phyloP scores from a whole-genome alignment of 2,329 filamentous ascomycete species.

The Berkeleyomyces basicola region DNA sequence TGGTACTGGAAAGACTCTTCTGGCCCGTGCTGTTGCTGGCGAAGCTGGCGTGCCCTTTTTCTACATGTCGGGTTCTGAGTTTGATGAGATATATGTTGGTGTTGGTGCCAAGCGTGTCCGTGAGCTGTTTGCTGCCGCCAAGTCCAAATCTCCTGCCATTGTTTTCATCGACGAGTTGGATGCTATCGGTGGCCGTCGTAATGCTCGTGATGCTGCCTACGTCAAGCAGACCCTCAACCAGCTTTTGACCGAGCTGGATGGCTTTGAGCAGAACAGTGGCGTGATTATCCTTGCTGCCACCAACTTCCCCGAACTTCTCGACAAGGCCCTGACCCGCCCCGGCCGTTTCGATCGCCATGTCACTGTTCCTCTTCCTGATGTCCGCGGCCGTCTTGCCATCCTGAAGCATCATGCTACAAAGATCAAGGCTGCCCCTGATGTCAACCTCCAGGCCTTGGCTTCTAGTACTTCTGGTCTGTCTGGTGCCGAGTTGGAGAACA shows the following conservation, averaged over 20 bases:
- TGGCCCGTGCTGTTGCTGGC: constrained; percentile 87
- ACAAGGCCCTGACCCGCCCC: constrained; percentile 85
- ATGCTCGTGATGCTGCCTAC: constrained; percentile 83
- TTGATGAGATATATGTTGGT: constrained; percentile 95
- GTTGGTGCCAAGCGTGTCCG: constrained; percentile 93
- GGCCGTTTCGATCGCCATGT: constrained; percentile 94
- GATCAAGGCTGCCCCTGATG: constrained; percentile 62
- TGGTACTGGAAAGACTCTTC: constrained; percentile 90
- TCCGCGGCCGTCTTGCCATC: constrained; percentile 82
- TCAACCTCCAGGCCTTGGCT: constrained; percentile 71
- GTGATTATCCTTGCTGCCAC: constrained; percentile 94
- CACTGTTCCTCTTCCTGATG: constrained; percentile 74
- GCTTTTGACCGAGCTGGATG: constrained; percentile 88
- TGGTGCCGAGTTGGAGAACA: constrained; percentile 88
- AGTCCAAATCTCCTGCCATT: constrained; percentile 75
- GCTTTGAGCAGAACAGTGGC: constrained; percentile 85
- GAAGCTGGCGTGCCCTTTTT: constrained; percentile 98
- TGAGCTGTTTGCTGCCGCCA: constrained; percentile 73
- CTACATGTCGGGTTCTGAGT: constrained; percentile 99
- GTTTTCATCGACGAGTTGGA: constrained; percentile 92
- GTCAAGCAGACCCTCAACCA: constrained; percentile 97
- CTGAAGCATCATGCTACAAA: constrained; percentile 87
- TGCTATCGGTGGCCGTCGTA: constrained; percentile 85
- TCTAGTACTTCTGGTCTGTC: constrained; percentile 82
- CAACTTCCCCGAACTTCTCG: constrained; percentile 84